Percentiles rank a stretch among this genome's conserved stretches.
Evolutionary conservation across 495 filamentous ascomycete species (phyloP).

Genomic region (Annulohypoxylon bovei): DNA sequence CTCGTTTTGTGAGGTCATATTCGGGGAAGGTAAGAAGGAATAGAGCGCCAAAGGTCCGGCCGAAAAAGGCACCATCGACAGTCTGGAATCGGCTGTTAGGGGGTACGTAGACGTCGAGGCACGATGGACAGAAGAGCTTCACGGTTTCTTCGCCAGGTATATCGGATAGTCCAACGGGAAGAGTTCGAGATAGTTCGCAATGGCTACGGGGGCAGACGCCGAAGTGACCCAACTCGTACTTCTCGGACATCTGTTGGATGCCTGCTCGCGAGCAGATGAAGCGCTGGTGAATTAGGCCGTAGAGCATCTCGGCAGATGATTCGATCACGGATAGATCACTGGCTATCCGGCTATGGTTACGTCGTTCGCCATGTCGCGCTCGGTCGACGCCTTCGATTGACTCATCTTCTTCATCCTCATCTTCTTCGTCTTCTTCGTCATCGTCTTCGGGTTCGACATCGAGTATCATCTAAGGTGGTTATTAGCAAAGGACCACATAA

Average conservation of each 20-base stretch:
- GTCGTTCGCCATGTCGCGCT: constrained; percentile 65
- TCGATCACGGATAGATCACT: constrained; percentile 95
- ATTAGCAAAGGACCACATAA: constrained; percentile 30
- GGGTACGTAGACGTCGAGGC: constrained; percentile 95
- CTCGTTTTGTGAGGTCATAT: constrained; percentile 75
- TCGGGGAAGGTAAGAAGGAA: constrained; percentile 99
- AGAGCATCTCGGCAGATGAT: constrained; percentile 94
- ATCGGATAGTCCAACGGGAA: constrained; percentile 92
- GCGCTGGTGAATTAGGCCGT: constrained; percentile 96
- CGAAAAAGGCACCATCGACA: constrained; percentile 98
- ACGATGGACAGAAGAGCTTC: constrained; percentile 96
- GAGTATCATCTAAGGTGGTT: constrained; percentile 83
- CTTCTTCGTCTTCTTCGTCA: constrained; percentile 83
- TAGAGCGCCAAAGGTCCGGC: constrained; percentile 89
- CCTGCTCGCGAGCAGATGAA: constrained; percentile 98
- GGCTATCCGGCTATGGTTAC: constrained; percentile 85
- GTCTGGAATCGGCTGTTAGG: constrained; percentile 97
- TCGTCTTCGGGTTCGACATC: constrained; percentile 97
- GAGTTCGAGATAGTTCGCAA: constrained; percentile 85
- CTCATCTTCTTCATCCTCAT: constrained; percentile 82
- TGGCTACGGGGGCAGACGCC: constrained; percentile 90
- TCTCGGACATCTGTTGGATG: constrained; percentile 99
- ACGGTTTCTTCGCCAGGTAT: constrained; percentile 97
- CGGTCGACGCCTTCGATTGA: constrained; percentile 74
- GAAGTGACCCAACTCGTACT: constrained; percentile 96